phyloP scores from a whole-genome alignment of 176 grass and related monocot genomes.

The Pharus latifolius region DNA sequence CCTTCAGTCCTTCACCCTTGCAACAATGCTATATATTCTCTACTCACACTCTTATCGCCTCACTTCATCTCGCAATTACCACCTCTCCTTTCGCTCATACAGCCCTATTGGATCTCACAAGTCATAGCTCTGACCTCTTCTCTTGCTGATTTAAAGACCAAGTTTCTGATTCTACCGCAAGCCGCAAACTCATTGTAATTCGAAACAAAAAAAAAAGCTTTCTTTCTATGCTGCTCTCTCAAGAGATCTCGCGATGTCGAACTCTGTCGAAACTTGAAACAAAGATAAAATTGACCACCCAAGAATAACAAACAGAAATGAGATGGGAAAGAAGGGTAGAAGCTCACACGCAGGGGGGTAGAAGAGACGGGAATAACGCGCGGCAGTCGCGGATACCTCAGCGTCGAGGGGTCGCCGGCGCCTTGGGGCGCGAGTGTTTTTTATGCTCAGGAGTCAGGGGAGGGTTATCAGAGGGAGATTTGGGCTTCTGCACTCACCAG shows the following conservation, averaged over 20 bases:
- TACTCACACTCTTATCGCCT: too few relatives aligned
- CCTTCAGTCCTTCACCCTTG: too few relatives aligned
- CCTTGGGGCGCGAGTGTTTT: not conserved
- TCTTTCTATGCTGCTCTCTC: not conserved
- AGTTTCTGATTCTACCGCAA: too few relatives aligned
- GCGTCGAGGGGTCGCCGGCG: not conserved
- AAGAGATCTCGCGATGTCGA: too few relatives aligned
- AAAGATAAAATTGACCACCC: not conserved
- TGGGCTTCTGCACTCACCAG: too few relatives aligned
- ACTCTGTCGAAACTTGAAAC: not conserved
- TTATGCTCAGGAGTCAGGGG: not conserved
- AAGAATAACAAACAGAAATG: not conserved
- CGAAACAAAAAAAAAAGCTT: not conserved
- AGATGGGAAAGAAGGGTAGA: not conserved
- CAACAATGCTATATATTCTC: too few relatives aligned
- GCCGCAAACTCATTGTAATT: too few relatives aligned
- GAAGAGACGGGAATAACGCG: not conserved
- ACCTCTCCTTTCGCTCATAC: not conserved
- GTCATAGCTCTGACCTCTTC: too few relatives aligned
- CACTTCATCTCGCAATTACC: too few relatives aligned
- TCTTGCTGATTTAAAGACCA: too few relatives aligned
- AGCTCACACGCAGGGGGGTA: not conserved
- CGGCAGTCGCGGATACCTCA: not conserved
- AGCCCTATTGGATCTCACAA: not conserved
- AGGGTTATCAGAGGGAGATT: slow-evolving; percentile 1